Base-by-base conservation (phyloP, 495 filamentous ascomycete genomes). In the Hyaloscypha bicolor region DNA sequence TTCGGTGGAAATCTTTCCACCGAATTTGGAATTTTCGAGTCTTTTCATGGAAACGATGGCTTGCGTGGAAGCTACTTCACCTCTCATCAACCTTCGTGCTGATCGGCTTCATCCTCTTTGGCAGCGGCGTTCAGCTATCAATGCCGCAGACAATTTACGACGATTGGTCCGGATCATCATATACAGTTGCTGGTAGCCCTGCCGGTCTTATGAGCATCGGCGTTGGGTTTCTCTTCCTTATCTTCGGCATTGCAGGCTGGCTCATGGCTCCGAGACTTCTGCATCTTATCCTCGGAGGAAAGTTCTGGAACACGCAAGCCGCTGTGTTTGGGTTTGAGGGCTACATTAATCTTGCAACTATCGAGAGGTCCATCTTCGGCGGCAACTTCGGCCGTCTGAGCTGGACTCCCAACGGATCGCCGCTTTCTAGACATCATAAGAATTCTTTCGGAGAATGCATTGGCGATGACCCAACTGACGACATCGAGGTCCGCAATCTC, bases 241-340 rank as follows among this genome's bases (percentile, higher is more conserved):
- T 25, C 22, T 9, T 66, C 25, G 68, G 59, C 5, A 19, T 69
- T 31, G 51, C 62, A 31, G 61, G 70, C 60, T 22, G 55, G 2
- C 56, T 74, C 16, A 55, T 51, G 5, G 59, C 68, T 9, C 69
- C 72, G 5, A 69, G 63, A 29, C 48, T 64, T n/a, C 56, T 69
- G 30, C 35, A 35, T 11, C 45, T 48, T 12, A 48, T 73, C 12
- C 71, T 69, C 33, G 66, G 67, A 29, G 73, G 70, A 8, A 64
- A 67, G n/a, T 58, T 72, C 29, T 67, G 64, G 66, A 52, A 42
- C 11, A 65, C 62, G 0, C 65, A 69, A 58, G 55, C 72, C 32
- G 68, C 68, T 48, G 51, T 78, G 29, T 71, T 78, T 35, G 73
- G 71, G 9, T 55, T 78, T 22, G 76, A 78, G 69, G 74, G 69